Percentiles rank a stretch among this genome's conserved stretches.
phyloP scores from a whole-genome alignment of 352 stramenopile species.

The Phytophthora sojae region DNA sequence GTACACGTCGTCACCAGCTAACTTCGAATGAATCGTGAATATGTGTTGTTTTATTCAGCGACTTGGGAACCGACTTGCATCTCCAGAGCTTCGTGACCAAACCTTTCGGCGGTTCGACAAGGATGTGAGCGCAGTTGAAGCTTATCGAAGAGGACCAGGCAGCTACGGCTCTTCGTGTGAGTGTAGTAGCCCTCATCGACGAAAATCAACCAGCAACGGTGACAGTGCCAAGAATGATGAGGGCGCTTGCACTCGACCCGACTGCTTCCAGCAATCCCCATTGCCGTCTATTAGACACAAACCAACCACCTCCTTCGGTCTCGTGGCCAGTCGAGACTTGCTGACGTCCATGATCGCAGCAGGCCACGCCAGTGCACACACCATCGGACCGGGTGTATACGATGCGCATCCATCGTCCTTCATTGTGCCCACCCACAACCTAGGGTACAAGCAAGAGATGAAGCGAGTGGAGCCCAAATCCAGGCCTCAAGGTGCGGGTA shows the following conservation, averaged over 20 bases:
- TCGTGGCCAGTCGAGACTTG: slow-evolving; percentile 49
- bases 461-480: slow-evolving; percentile 21
- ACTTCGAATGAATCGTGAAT: too few relatives aligned
- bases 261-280: slow-evolving; percentile 15
- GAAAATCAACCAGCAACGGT: slow-evolving; percentile 1
- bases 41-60: slow-evolving; percentile 9
- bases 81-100: slow-evolving; percentile 31
- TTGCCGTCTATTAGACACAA: slow-evolving; percentile 9
- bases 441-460: slow-evolving; percentile 46
- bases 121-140: slow-evolving; percentile 24
- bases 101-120: slow-evolving; percentile 51
- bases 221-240: slow-evolving; percentile 5
- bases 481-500: not conserved
- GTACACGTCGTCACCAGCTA: too few relatives aligned
- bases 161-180: slow-evolving; percentile 8
- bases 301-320: slow-evolving; percentile 39
- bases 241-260: not conserved
- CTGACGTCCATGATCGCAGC: slow-evolving; percentile 57
- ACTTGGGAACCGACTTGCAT: slow-evolving; percentile 48
- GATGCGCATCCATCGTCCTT: slow-evolving; percentile 37
- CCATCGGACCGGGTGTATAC: slow-evolving; percentile 47
- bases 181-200: not conserved
- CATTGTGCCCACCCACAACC: slow-evolving; percentile 44
- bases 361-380: slow-evolving; percentile 47
- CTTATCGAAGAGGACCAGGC: slow-evolving; percentile 40